These are phyloP conservation scores for Rhizomucor miehei DNA, from an alignment of 371 early-diverging fungal genomes.

Conservation along the genomic window DNA sequence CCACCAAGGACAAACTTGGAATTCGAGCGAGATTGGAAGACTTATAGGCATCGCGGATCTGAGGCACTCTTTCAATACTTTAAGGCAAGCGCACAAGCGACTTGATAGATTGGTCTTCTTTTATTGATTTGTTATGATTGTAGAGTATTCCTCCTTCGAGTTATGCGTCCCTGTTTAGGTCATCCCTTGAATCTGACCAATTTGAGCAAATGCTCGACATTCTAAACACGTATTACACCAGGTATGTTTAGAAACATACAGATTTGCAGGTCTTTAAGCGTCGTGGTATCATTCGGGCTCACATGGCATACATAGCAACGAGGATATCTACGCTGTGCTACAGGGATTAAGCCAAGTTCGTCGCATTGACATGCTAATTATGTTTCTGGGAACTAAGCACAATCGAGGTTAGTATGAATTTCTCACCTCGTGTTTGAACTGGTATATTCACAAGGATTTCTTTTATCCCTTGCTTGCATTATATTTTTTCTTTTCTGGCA, in stretches of 20 bases:
- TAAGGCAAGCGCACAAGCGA: constrained; percentile 45
- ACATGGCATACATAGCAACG: constrained; percentile 32
- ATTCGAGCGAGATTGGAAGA: constrained; percentile 79
- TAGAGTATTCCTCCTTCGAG: constrained; percentile 49
- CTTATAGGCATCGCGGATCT: constrained; percentile 45
- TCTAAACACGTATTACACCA: constrained; percentile 33
- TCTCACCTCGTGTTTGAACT: neutral
- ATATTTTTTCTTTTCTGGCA: neutral
- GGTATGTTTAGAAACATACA: constrained; percentile 4
- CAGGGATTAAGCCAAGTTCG: constrained; percentile 51
- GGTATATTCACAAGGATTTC: no score
- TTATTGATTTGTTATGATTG: constrained; percentile 17
- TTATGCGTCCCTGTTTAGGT: constrained; percentile 60
- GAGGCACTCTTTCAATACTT: constrained; percentile 62
- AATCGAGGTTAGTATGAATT: constrained; percentile 44
- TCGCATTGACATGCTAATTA: constrained; percentile 65
- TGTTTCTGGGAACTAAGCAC: constrained; percentile 60
- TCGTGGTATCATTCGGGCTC: neutral
- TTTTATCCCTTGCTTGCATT: neutral
- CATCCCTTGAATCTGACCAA: constrained; percentile 71
- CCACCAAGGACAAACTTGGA: constrained; percentile 63
- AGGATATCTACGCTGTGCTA: constrained; percentile 41
- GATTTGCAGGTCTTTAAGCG: neutral
- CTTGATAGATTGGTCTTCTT: constrained; percentile 1
- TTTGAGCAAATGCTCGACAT: constrained; percentile 60